These are phyloP conservation scores for Tephrocybe sp. DNA, from an alignment of 768 basidiomycete species.

Conservation along the genomic window DNA sequence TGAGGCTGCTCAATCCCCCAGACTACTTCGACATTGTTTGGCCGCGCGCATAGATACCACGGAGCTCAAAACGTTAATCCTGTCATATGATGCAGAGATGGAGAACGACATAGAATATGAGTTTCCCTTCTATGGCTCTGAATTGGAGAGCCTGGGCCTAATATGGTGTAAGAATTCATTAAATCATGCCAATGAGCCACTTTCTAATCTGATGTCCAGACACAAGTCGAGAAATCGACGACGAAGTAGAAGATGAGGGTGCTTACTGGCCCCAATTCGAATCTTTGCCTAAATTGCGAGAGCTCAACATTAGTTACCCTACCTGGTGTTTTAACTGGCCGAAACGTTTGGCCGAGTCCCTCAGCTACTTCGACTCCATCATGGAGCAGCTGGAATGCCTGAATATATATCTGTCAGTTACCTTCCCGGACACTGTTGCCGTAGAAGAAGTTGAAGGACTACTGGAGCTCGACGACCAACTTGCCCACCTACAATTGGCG, in stretches of 20 bases:
- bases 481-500: background rate
- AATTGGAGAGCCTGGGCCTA: too few relatives aligned
- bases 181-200: too few relatives aligned
- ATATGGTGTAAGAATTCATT: too few relatives aligned
- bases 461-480: background rate
- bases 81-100: too few relatives aligned
- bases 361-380: background rate
- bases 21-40: too few relatives aligned
- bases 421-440: background rate
- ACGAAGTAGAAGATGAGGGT: too few relatives aligned
- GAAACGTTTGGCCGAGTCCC: background rate
- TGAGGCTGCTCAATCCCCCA: background rate
- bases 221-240: too few relatives aligned
- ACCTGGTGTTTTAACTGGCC: constrained; percentile 4
- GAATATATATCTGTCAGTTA: background rate
- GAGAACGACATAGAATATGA: too few relatives aligned
- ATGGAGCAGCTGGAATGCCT: constrained; percentile 2
- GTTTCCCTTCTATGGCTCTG: too few relatives aligned
- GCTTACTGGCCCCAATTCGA: background rate
- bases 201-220: too few relatives aligned
- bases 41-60: too few relatives aligned
- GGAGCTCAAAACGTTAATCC: too few relatives aligned
- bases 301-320: constrained; percentile 2
- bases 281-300: background rate
- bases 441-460: background rate